Evolutionary conservation across 116 monocot genomes (phyloP), one percentile per base, ranked within the genome.

Genomic region (Trichopus zeylanicus): DNA sequence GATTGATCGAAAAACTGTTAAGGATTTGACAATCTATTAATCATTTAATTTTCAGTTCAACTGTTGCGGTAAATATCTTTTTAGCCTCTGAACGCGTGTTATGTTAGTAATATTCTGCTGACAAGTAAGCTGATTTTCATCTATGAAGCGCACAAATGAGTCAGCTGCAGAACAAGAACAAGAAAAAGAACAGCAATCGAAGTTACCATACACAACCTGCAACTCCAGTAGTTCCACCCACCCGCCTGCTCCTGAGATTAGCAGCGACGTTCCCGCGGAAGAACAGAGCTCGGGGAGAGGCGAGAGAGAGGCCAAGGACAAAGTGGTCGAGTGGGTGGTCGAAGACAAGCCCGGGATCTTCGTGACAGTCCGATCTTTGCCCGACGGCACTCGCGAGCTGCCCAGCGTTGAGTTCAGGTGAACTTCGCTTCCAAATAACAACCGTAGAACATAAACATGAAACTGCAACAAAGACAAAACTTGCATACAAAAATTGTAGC

Each of bases 261-360:
- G 9, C 2, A 26, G 19, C 22, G 15, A 26, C 11, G 18, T 6
- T 6, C 34, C 13, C 27, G 4, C 6, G n/a, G 25, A 18, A 27
- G 25, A 22, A 5, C 63, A 67, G 24, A 34, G 12, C n/a, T 68
- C 59, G 27, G 47, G 1, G 16, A 46, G 6, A 4, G 31, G 21
- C 5, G 27, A 25, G 4, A 34, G 27, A 15, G 16, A 42, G n/a
- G 70, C 55, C 26, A 27, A 24, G 6, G 47, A 59, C 6, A 61
- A 70, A 42, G 20, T 61, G 28, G 56, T 33, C 0, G 76, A 73
- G 21, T 73, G 75, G 65, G 81, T 73, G 22, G 66, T 76, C 21
- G 81, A 81, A 57, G 81, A 81, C 13, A 73, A 81, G 38, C 65
- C 81, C 0, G 81, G 81, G 20, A 69, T 77, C 27, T 73, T 53